A percentile compares a stretch with the other conserved stretches of the same genome.
Conservation (phyloP, 2,329 filamentous ascomycete genomes). For the Coniella vitis region DNA sequence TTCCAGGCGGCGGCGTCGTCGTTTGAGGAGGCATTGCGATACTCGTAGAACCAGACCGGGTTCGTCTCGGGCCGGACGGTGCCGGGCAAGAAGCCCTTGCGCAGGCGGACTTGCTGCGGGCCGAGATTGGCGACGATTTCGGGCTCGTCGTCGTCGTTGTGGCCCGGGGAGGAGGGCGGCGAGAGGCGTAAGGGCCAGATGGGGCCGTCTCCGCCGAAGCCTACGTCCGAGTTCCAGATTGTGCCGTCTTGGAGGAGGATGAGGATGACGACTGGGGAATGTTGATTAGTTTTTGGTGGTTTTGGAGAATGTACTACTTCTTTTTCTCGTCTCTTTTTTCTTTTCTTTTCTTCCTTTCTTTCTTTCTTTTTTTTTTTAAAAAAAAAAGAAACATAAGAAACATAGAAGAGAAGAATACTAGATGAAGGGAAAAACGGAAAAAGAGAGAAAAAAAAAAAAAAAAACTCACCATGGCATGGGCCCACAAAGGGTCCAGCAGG, state of each 20-base stretch:
- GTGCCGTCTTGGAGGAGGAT: constrained; percentile 43
- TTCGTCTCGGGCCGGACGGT: constrained; percentile 28
- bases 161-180: no score
- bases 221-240: constrained; percentile 52
- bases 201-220: constrained; percentile 57
- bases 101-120: constrained; percentile 48
- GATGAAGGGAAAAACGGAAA: no score
- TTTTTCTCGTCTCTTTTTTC: no score
- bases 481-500: constrained; percentile 33
- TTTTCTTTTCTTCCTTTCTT: no score
- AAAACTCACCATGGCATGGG: constrained; percentile 35
- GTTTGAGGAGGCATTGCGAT: constrained; percentile 45
- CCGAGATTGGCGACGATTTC: no score
- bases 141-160: no score
- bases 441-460: no score
- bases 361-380: no score
- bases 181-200: constrained; percentile 49
- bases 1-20: constrained; percentile 45
- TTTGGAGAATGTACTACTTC: no score
- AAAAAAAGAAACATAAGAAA: no score
- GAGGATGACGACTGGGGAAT: constrained; percentile 46
- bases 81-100: constrained; percentile 39
- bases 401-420: no score
- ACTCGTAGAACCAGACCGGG: constrained; percentile 58
- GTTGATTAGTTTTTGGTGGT: background rate